phyloP scores from a whole-genome alignment of 148 eudicot genomes.

The Vaccinium vitisidaea region DNA sequence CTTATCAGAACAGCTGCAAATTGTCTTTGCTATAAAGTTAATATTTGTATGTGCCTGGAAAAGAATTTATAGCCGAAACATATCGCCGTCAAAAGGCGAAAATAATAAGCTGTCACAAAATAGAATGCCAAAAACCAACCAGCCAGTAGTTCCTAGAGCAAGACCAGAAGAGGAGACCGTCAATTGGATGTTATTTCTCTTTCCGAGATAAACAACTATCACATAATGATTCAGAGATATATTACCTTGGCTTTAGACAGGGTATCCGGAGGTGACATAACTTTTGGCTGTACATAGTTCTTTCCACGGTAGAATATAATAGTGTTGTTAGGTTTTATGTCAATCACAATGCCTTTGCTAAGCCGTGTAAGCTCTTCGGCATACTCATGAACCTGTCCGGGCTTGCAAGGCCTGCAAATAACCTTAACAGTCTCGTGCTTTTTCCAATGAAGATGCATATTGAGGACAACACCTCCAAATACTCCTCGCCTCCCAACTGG shows the following conservation, averaged over 20 bases:
- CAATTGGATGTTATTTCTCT: neutral
- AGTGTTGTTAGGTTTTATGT: constrained; percentile 78
- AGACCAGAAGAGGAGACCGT: neutral
- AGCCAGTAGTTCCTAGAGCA: neutral
- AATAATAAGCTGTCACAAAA: neutral
- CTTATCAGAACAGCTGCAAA: neutral
- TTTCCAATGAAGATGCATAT: constrained; percentile 99
- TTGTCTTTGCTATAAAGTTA: neutral
- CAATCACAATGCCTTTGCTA: constrained; percentile 88
- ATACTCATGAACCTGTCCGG: constrained; percentile 80
- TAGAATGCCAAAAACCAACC: neutral
- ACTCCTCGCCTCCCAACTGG: constrained; percentile 97
- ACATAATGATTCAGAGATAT: constrained; percentile 13
- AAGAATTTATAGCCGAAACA: neutral
- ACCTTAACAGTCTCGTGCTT: constrained; percentile 94
- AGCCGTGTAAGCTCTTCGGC: constrained; percentile 87
- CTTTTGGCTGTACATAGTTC: constrained; percentile 80
- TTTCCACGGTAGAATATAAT: constrained; percentile 91
- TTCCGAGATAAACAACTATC: neutral
- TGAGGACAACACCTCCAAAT: constrained; percentile 97
- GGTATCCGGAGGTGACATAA: constrained; percentile 93
- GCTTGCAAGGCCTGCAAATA: constrained; percentile 86
- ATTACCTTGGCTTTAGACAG: constrained; percentile 87
- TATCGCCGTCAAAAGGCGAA: neutral
- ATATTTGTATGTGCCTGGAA: neutral